Evolutionary conservation across 345 rosid species (phyloP), one percentile per base, ranked within the genome.

Genomic region (Trapa bicornis): DNA sequence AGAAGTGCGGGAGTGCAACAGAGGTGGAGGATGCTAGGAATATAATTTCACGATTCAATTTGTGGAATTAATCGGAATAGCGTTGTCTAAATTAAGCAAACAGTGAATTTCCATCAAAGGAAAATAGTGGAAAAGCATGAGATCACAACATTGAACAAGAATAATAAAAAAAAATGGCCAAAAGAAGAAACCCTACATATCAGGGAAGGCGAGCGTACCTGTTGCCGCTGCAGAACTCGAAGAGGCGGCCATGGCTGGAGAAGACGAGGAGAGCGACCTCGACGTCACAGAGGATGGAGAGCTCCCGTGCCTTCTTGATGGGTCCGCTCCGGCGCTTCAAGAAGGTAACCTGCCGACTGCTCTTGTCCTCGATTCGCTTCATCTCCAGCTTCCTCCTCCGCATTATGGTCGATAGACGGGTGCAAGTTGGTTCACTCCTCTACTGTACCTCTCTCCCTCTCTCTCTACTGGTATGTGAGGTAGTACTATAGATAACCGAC

Each of bases 251-350:
- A 65, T 82, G 64, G 68, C 72, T 66, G 68, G 96, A 86, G 78
- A 82, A 84, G 75, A 85, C 66, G 68, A 89, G 42, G 66, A 85
- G 66, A 65, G 83, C 89, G 60, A 85, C 71, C 69, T 86, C 75
- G 32, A 80, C 82, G 71, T 89, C 91, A 73, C 93, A 87, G 60
- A 87, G 93, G 68, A 89, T 42, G 32, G 93, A 78, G 69, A 89
- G 85, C 52, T 89, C 86, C 1, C 76, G 76, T 70, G 92, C 89
- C 72, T 87, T 89, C 74, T 87, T 85, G 61, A 85, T 76, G 75
- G 87, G 82, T 41, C 96, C 93, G 61, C 63, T 73, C 10, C 91
- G 81, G 36, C 96, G 66, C 74, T 89, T 89, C 1, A 83, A 82
- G 73, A 89, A 89, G 13, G 91, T 80, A 1, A 85, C 88, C 70